Evolutionary conservation across 2,329 filamentous ascomycete genomes (phyloP).

Genomic region (Curvularia sp.): DNA sequence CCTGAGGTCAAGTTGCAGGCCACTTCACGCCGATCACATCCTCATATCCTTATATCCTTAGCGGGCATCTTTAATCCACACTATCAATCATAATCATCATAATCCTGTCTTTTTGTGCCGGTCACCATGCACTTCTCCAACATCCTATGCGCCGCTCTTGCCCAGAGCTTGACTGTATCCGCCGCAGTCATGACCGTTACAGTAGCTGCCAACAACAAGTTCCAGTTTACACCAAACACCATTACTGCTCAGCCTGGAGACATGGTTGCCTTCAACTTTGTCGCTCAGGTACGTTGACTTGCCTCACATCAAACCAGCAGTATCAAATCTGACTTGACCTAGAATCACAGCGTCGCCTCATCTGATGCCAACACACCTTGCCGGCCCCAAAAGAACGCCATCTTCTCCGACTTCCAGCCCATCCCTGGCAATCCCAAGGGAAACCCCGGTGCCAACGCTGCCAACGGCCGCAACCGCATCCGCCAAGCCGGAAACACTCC

Average conservation of each 20-base stretch:
- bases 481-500: slow-evolving; percentile 33
- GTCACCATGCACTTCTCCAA: slow-evolving; percentile 36
- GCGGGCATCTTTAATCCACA: not conserved
- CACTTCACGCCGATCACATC: slow-evolving; percentile 6
- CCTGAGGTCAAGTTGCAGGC: slow-evolving; percentile 11
- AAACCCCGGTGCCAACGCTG: slow-evolving; percentile 18
- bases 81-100: slow-evolving; percentile 6
- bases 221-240: slow-evolving; percentile 38
- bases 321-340: slow-evolving; percentile 2
- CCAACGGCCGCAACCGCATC: slow-evolving; percentile 28
- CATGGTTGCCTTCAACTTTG: slow-evolving; percentile 39
- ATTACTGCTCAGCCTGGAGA: slow-evolving; percentile 39
- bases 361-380: slow-evolving; percentile 37
- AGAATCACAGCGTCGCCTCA: slow-evolving; percentile 41
- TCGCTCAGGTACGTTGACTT: slow-evolving; percentile 23
- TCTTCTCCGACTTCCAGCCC: slow-evolving; percentile 42
- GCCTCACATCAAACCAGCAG: not conserved
- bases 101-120: not conserved
- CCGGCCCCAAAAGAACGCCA: slow-evolving; percentile 32
- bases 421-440: slow-evolving; percentile 25
- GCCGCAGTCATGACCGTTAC: slow-evolving; percentile 42
- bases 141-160: slow-evolving; percentile 29
- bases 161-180: slow-evolving; percentile 35
- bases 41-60: not conserved
- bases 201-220: slow-evolving; percentile 42